Percentiles rank a stretch among this genome's conserved stretches.
Evolutionary conservation across 371 early-diverging fungal species (phyloP).

Genomic region (Saksenaea oblongispora): DNA sequence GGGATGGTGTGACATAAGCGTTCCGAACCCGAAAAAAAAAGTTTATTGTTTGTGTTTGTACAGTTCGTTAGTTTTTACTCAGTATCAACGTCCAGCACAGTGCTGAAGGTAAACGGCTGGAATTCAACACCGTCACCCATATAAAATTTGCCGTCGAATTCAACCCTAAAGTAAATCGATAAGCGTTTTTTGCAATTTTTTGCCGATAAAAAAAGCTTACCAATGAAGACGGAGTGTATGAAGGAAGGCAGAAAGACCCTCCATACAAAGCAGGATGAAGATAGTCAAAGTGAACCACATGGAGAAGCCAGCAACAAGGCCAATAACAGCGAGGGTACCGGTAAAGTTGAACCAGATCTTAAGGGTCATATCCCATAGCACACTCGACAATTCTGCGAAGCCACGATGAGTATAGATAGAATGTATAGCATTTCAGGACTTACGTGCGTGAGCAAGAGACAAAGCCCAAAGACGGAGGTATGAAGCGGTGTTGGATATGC

Average conservation of each 20-base stretch:
- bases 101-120: constrained; percentile 47
- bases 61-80: constrained; percentile 12
- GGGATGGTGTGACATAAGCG: neutral
- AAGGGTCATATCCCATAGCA: constrained; percentile 97
- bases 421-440: constrained; percentile 12
- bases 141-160: constrained; percentile 99
- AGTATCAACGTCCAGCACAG: constrained; percentile 22
- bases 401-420: neutral
- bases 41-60: constrained; percentile 1
- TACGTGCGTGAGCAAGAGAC: constrained; percentile 98
- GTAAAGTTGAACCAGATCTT: constrained; percentile 63
- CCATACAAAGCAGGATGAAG: constrained; percentile 93
- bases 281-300: constrained; percentile 89
- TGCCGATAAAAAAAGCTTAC: constrained; percentile 32
- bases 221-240: constrained; percentile 99
- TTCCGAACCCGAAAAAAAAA: neutral
- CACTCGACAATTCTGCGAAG: constrained; percentile 88
- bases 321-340: constrained; percentile 59
- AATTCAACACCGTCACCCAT: constrained; percentile 51
- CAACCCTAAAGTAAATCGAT: constrained; percentile 68
- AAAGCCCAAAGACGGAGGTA: constrained; percentile 99
- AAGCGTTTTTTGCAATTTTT: neutral
- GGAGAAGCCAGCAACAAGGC: constrained; percentile 71
- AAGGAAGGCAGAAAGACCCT: constrained; percentile 98
- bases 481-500: constrained; percentile 99